Evolutionary conservation across 305 asterid genomes (phyloP).

Genomic region (Striga hermonthica): DNA sequence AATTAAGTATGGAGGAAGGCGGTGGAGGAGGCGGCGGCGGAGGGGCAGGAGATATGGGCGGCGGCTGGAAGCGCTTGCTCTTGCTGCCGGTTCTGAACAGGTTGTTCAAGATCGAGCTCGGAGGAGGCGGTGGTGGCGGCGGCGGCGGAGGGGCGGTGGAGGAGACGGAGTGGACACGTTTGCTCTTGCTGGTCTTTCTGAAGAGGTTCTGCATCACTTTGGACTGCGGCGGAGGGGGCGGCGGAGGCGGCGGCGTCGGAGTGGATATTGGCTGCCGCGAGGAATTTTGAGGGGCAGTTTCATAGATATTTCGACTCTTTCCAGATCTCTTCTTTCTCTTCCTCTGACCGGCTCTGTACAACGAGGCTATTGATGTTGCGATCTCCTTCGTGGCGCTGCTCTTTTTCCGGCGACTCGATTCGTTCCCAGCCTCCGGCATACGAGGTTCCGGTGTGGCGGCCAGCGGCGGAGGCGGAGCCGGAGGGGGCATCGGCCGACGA

Average conservation of each 20-base stretch:
- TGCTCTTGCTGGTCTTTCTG: conserved; percentile 59
- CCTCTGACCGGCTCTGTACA: conserved; percentile 46
- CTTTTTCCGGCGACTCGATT: conserved; percentile 42
- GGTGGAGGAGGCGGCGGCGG: conserved; percentile 60
- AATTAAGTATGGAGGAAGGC: conserved; percentile 60
- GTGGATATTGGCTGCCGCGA: conserved; percentile 39
- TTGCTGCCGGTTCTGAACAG: conserved; percentile 55
- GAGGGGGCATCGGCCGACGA: conserved; percentile 34
- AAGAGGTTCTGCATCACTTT: conserved; percentile 61
- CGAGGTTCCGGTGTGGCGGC: conserved; percentile 21
- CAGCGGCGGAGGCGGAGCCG: conserved; percentile 35
- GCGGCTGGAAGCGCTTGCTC: conserved; percentile 48
- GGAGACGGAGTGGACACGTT: conserved; percentile 67
- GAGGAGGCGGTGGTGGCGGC: conserved; percentile 68
- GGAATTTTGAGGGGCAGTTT: conserved; percentile 42
- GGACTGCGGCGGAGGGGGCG: conserved; percentile 55
- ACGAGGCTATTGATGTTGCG: conserved; percentile 59
- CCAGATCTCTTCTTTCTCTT: conserved; percentile 53
- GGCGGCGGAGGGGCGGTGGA: conserved; percentile 50
- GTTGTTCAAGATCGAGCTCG: conserved; percentile 60
- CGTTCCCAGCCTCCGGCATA: conserved; percentile 33
- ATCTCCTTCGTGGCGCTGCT: conserved; percentile 59
- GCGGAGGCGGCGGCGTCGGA: conserved; percentile 48
- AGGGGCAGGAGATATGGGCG: conserved; percentile 31
- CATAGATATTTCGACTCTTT: conserved; percentile 45